A percentile compares a stretch with the other conserved stretches of the same genome.
phyloP scores from a whole-genome alignment of 2,329 filamentous ascomycete genomes.

The Xylariomycetidae sp. region DNA sequence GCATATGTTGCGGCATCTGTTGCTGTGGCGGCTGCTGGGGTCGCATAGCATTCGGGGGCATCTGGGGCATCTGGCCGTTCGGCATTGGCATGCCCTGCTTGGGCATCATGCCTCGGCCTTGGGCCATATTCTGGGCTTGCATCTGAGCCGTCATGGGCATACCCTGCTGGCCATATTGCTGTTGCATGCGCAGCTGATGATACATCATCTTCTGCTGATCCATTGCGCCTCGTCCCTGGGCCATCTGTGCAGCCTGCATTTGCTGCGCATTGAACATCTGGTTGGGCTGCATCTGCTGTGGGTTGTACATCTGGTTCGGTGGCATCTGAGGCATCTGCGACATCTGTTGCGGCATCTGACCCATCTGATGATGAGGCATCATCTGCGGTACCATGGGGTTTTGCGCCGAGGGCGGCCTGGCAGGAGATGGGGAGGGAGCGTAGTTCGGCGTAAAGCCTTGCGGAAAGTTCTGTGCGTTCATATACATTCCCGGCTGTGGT shows the following conservation, averaged over 20 bases:
- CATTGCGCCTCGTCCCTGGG: constrained; percentile 47
- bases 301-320: constrained; percentile 30
- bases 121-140: constrained; percentile 36
- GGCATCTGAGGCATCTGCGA: constrained; percentile 31
- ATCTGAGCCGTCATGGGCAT: constrained; percentile 46
- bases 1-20: constrained; percentile 36
- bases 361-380: constrained; percentile 48
- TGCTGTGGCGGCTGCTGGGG: constrained; percentile 38
- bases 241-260: constrained; percentile 24
- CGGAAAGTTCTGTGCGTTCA: constrained; percentile 51
- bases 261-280: constrained; percentile 43
- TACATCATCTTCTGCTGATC: constrained; percentile 71
- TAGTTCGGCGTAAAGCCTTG: constrained; percentile 55
- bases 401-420: constrained; percentile 49
- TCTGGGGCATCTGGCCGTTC: constrained; percentile 51
- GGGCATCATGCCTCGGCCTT: constrained; percentile 45
- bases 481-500: constrained; percentile 66
- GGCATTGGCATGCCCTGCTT: constrained; percentile 46
- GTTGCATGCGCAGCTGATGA: constrained; percentile 79
- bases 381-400: constrained; percentile 49
- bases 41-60: constrained; percentile 40
- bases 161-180: constrained; percentile 60
- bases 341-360: constrained; percentile 24
- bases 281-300: constrained; percentile 37
- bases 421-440: constrained; percentile 49